Base-by-base conservation (phyloP, 768 basidiomycete species). In the Epithele typhae region DNA sequence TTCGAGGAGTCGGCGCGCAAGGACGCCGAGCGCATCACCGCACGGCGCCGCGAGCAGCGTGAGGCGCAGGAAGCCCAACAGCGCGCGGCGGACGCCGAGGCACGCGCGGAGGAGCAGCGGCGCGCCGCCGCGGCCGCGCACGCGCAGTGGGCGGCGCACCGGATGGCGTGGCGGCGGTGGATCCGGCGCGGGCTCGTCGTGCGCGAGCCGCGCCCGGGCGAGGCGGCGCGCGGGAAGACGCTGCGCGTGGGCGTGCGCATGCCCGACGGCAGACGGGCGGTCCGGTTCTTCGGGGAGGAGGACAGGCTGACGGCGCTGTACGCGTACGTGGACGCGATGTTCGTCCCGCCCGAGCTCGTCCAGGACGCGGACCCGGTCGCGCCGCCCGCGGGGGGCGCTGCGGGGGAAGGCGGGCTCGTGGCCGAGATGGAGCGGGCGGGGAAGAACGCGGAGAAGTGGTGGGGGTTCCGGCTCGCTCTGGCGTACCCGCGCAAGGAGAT, bases 401-500 rank as follows among this genome's bases (percentile, higher is more conserved):
- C 53, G 6, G 65, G 67, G 22, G 64, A 70, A 38, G 52, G 62
- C 18, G 68, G 62, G 15, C 54, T 61, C n/a, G 60, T 71, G 12
- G 73, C 76, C 44, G 59, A 60, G 42, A 58, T 68, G 48, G n/a
- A 43, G 40, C 22, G 41, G 18, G 48, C 53, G 11, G 59, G 52
- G 24, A 46, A 47, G 52, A 37, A 48, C 15, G 46, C 66, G 9
- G 65, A 71, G 8, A 66, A 65, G 22, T 89, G 82, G 74, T 92
- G 86, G 82, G 81, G 78, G 7, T 93, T 94, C 71, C 73, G 70
- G 49, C 68, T 94, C 23, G 69, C 69, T 30, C 74, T 76, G 2
- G 75, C 87, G 9, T 93, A 88, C 57, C 92, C 92, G 4, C 69
- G 85, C 43, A 68, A 66, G 35, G 79, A 80, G 62, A 74, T 87